Percentiles rank a stretch among this genome's conserved stretches.
These are phyloP conservation scores for Pichia occidentalis DNA, from an alignment of 805 yeast species.

Conservation along the genomic window DNA sequence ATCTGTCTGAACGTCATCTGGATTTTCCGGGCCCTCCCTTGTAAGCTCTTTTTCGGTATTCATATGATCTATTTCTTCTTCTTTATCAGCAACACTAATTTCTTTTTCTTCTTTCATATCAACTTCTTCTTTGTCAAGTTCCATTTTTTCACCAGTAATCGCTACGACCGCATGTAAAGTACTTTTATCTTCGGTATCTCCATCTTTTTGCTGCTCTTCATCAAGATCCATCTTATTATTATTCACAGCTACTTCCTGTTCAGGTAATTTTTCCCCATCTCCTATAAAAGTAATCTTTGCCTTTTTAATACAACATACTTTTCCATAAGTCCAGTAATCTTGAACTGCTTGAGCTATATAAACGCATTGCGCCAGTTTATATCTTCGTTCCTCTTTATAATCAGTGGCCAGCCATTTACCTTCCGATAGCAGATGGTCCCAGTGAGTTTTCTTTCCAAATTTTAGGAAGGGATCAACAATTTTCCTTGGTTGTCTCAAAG, in stretches of 20 bases:
- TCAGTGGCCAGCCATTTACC: slow-evolving; percentile 81
- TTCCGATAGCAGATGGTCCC: slow-evolving; percentile 72
- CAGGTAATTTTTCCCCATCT: slow-evolving; percentile 7
- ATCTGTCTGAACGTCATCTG: slow-evolving; percentile 1
- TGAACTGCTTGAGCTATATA: slow-evolving; percentile 63
- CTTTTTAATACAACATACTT: slow-evolving; percentile 54
- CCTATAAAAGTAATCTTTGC: slow-evolving; percentile 35
- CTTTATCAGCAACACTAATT: slow-evolving; percentile 12
- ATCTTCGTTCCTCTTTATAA: slow-evolving; percentile 61
- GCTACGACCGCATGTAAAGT: not conserved
- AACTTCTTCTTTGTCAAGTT: slow-evolving; percentile 12
- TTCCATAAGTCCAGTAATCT: slow-evolving; percentile 77
- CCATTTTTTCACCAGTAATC: not conserved
- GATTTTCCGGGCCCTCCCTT: not conserved
- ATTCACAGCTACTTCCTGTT: slow-evolving; percentile 12
- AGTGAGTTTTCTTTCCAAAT: slow-evolving; percentile 43
- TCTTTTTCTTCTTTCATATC: not conserved
- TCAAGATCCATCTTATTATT: not conserved
- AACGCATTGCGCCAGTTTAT: slow-evolving; percentile 63
- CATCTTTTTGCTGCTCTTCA: not conserved
- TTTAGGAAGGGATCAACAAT: slow-evolving; percentile 57
- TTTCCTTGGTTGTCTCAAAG: slow-evolving; percentile 74
- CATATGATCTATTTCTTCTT: slow-evolving; percentile 1
- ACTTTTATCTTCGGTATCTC: not conserved
- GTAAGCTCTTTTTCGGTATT: slow-evolving; percentile 1